Conservation (phyloP, 1,284 basidiomycete species). For the Trichosporon coremiiforme region DNA sequence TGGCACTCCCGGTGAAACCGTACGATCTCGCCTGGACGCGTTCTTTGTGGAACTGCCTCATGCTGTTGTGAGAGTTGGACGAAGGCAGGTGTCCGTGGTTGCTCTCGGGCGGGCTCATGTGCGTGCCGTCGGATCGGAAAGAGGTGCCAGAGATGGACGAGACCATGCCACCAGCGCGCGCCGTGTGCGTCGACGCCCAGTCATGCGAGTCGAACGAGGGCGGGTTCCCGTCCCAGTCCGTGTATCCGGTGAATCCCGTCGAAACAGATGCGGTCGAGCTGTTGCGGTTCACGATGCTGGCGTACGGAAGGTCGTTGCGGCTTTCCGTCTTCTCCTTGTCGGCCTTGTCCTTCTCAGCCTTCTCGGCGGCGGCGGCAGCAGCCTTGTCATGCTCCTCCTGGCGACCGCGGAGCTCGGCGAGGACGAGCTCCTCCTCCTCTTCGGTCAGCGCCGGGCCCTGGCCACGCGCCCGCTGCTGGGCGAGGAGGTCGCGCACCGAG, state of each 20-base stretch:
- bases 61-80: constrained; percentile 12
- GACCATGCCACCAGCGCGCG: constrained; percentile 4
- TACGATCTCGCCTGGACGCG: constrained; percentile 39
- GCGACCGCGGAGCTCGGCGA: constrained; percentile 43
- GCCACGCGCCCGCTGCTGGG: constrained; percentile 44
- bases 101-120: constrained; percentile 18
- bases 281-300: constrained; percentile 16
- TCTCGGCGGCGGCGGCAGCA: constrained; percentile 1
- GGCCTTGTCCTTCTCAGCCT: neutral
- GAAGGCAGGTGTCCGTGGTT: constrained; percentile 18
- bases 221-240: constrained; percentile 45
- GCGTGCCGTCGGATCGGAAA: constrained; percentile 21
- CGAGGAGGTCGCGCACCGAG: constrained; percentile 44
- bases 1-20: constrained; percentile 45
- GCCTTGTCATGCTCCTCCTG: constrained; percentile 1
- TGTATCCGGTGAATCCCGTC: constrained; percentile 9
- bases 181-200: constrained; percentile 19
- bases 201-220: constrained; percentile 31
- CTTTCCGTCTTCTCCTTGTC: constrained; percentile 8
- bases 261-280: constrained; percentile 20
- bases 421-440: constrained; percentile 52
- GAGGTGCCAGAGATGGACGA: constrained; percentile 7
- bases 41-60: constrained; percentile 21
- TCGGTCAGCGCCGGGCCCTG: constrained; percentile 46
- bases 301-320: constrained; percentile 15